Evolutionary conservation across 345 rosid species (phyloP), one percentile per base, ranked within the genome.

Genomic region (Stellera chamaejasme): DNA sequence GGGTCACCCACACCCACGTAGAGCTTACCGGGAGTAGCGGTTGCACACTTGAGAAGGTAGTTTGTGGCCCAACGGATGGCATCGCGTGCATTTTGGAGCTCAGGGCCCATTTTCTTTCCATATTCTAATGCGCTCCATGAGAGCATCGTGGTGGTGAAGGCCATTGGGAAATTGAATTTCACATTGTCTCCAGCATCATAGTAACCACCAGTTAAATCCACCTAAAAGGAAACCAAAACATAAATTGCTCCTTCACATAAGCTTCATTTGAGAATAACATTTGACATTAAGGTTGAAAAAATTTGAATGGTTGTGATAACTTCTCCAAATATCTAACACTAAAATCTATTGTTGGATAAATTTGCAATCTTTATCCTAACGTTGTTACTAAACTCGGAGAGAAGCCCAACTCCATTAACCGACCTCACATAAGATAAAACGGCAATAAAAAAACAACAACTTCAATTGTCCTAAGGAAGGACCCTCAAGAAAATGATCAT

Each of bases 1-100:
- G 98, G 98, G 66, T 91, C 90, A 28, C 98, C 98, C 2, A 91
- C 95, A 13, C 96, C 96, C 1, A 91, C 98, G 28, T 85, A 88
- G 60, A 91, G 92, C 75, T 72, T 80, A 0, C 92, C 90, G 0
- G 95, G 92, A 6, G 84, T 83, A 28, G 88, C 77, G 2, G 68
- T 83, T 15, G 96, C 91, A 27, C 97, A 90, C 74, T 83, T 91
- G 10, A 91, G 77, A 10, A 91, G 87, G 69, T 91, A 91, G 68
- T 88, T 95, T 0, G 96, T 73, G 5, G 81, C 83, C 98, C 98
- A 91, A 1, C 96, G 89, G 55, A 91, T 79, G 3, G 81, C 82
- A 2, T 74, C 82, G 71, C 86, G 72, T 1, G 95, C 79, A 6
- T 76, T 70, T 11, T 64, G 55, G 1, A 88, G 69, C 51, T 91